Evolutionary conservation across 352 stramenopile genomes (phyloP).

Genomic region (Pythium coloratum): DNA sequence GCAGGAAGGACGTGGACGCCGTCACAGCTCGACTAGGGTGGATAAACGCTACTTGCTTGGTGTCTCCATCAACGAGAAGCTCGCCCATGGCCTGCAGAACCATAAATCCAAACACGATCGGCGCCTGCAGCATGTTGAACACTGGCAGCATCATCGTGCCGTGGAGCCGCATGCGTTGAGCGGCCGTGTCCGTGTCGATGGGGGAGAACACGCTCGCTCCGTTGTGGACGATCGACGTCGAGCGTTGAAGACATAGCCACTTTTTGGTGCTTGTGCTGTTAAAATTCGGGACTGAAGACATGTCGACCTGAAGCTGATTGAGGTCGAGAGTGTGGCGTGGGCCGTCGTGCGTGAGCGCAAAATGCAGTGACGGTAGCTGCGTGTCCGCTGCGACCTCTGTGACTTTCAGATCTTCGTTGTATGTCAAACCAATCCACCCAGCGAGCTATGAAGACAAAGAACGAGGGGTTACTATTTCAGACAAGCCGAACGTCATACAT

Average conservation of each 20-base stretch:
- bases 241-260: slow-evolving; percentile 58
- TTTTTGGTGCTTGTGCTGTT: slow-evolving; percentile 15
- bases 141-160: slow-evolving; percentile 46
- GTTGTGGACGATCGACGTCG: slow-evolving; percentile 53
- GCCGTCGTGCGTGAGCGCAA: slow-evolving; percentile 44
- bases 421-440: slow-evolving; percentile 48
- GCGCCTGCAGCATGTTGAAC: slow-evolving; percentile 69
- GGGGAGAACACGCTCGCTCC: slow-evolving; percentile 47
- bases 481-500: not conserved
- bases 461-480: not conserved
- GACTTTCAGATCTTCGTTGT: slow-evolving; percentile 45
- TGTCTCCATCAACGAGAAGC: slow-evolving; percentile 43
- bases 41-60: slow-evolving; percentile 34
- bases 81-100: slow-evolving; percentile 44
- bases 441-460: slow-evolving; percentile 33
- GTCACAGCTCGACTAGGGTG: slow-evolving; percentile 5
- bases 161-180: slow-evolving; percentile 51
- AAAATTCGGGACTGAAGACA: not conserved
- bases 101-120: slow-evolving; percentile 64
- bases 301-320: slow-evolving; percentile 40
- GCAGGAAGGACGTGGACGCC: not conserved
- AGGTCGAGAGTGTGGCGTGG: slow-evolving; percentile 40
- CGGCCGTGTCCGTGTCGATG: slow-evolving; percentile 41
- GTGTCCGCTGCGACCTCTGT: slow-evolving; percentile 36
- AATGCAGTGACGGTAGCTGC: slow-evolving; percentile 40